Evolutionary conservation across 331 rosid genomes (phyloP), one percentile per base, ranked within the genome.

Genomic region (Quercus tomentella): DNA sequence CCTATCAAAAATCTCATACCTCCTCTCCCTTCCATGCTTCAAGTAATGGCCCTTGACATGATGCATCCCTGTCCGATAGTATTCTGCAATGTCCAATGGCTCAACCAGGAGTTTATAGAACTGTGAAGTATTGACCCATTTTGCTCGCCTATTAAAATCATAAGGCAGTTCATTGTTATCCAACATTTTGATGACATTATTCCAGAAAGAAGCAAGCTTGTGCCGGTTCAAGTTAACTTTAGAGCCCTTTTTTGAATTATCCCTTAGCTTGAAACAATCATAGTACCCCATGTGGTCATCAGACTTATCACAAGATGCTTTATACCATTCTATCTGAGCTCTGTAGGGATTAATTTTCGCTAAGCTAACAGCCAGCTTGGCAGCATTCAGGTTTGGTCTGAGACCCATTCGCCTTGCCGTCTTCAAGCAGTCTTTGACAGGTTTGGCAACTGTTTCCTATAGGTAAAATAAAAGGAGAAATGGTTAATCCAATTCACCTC

Each of bases 321-420:
- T 93, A 82, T 89, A 95, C 99, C 94, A 93, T 77, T 95, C 99
- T 66, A 95, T 86, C 77, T 95, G 80, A 25, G 98, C 97, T 56
- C 99, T 88, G 56, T 73, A 88, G 10, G 99, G 99, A 1, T n/a
- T 78, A 25, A 86, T 65, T 84, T 85, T 88, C 56, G 99, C 80
- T 30, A 95, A 77, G 31, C 73, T 74, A 22, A 95, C 12, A 10
- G 99, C 92, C 49, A 92, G 84, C 68, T 71, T 76, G 2, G 99
- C 98, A 3, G 77, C 72, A 23, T 84, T 93, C 37, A 88, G 80
- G 78, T 54, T 82, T 6, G 96, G 99, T 35, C 86, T 75, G 33
- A 76, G 96, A 12, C 97, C 97, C 68, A 75, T 84, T 82, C 89
- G 76, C 79, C 94, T 91, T 15, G 97, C 89, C 1, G 43, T 84